Conservation (phyloP, 192 early-diverging fungal genomes). For the Podila epicladia region DNA sequence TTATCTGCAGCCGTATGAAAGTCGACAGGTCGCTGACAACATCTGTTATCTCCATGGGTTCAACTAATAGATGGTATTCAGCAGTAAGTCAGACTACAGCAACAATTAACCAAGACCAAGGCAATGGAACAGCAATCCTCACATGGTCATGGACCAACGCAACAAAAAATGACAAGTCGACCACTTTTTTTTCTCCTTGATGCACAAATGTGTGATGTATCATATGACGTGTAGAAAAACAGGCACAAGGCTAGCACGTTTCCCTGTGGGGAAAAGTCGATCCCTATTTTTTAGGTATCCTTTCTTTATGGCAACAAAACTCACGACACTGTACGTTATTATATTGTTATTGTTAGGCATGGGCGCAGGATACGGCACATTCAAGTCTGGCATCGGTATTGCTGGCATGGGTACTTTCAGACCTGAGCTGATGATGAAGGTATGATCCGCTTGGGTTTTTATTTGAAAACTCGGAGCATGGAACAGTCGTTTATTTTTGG, state of each 20-base stretch:
- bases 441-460: background rate
- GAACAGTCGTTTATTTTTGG: too few species aligned
- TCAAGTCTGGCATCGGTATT: conserved; percentile 97
- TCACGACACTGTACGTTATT: background rate
- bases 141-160: background rate
- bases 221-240: background rate
- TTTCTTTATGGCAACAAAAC: background rate
- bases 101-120: background rate
- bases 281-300: conserved; percentile 6
- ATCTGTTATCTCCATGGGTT: background rate
- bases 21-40: too few species aligned
- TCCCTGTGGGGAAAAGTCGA: background rate
- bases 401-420: conserved; percentile 93
- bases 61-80: conserved; percentile 68
- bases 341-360: conserved; percentile 62
- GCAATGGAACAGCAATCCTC: background rate
- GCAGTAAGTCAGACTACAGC: conserved; percentile 59
- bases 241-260: background rate
- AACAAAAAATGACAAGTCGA: background rate
- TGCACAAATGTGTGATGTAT: background rate
- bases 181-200: background rate
- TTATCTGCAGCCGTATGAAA: background rate
- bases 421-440: conserved; percentile 91
- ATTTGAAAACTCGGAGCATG: background rate
- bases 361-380: conserved; percentile 98